phyloP scores from a whole-genome alignment of 805 yeast species.

The Wickerhamomyces ciferrii region DNA sequence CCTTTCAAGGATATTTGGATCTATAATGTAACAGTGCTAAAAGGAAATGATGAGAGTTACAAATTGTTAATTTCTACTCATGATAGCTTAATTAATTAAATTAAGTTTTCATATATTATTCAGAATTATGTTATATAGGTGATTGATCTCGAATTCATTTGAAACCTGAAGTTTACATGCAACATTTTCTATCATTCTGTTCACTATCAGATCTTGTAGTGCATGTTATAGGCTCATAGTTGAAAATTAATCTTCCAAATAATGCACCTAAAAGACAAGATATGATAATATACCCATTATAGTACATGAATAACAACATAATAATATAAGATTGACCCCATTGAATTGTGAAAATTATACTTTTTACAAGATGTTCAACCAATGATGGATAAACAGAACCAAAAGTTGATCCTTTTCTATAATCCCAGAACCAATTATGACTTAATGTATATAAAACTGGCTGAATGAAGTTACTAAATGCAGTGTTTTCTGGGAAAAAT shows the following conservation, averaged over 20 bases:
- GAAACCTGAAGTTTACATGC: constrained; percentile 17
- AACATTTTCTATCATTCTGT: constrained; percentile 27
- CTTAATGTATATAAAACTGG: constrained; percentile 21
- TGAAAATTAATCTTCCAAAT: constrained; percentile 50
- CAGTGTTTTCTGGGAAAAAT: constrained; percentile 12
- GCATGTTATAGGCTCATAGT: constrained; percentile 35
- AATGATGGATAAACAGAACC: constrained; percentile 32
- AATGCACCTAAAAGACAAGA: constrained; percentile 59
- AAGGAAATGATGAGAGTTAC: too few species aligned
- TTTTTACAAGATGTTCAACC: constrained; percentile 46
- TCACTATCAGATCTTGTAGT: constrained; percentile 21
- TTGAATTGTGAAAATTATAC: constrained; percentile 47
- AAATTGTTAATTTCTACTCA: too few species aligned
- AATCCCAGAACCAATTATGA: constrained; percentile 23
- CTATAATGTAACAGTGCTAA: too few species aligned
- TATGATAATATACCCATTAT: constrained; percentile 63
- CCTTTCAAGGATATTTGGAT: too few species aligned
- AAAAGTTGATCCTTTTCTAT: constrained; percentile 8
- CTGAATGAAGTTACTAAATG: constrained; percentile 9
- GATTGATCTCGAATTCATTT: too few species aligned
- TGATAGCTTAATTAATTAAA: too few species aligned
- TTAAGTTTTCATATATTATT: too few species aligned
- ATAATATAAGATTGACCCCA: constrained; percentile 62
- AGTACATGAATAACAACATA: constrained; percentile 73
- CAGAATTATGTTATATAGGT: too few species aligned